Evolutionary conservation across 2,329 filamentous ascomycete genomes (phyloP).

Genomic region (Celoporthe dispersa): DNA sequence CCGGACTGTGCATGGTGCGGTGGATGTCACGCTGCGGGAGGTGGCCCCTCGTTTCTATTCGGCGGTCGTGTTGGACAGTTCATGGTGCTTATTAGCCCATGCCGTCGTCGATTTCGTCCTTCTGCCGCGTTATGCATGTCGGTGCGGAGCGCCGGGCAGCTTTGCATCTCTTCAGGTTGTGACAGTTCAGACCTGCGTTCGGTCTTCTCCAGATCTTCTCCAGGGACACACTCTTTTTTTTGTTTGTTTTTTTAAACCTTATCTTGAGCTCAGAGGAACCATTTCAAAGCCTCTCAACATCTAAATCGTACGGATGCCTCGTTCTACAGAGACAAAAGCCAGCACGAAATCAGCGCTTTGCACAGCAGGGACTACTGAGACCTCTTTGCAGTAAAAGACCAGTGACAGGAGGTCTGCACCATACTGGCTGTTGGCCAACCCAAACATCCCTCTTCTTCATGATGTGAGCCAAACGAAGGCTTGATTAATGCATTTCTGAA

Average conservation of each 20-base stretch:
- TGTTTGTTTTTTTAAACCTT: neutral
- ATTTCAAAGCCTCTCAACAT: neutral
- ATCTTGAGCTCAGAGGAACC: neutral
- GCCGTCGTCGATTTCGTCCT: conserved; percentile 3
- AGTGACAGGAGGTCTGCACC: neutral
- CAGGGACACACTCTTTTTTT: neutral
- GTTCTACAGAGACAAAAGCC: neutral
- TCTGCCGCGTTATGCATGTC: conserved; percentile 13
- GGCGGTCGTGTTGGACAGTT: conserved; percentile 11
- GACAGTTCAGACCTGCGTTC: neutral
- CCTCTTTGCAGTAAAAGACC: neutral
- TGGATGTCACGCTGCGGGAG: conserved; percentile 14
- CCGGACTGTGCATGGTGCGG: conserved; percentile 8
- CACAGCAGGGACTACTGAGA: neutral
- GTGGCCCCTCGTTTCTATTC: conserved; percentile 22
- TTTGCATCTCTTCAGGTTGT: conserved; percentile 12
- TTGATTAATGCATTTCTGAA: neutral
- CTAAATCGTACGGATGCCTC: neutral
- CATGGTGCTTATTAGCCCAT: conserved; percentile 13
- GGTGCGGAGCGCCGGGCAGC: conserved; percentile 13
- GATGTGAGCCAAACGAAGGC: conserved; percentile 14
- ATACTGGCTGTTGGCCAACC: neutral
- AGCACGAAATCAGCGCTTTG: neutral
- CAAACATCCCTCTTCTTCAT: neutral
- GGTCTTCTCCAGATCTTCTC: neutral